A percentile compares a stretch with the other conserved stretches of the same genome.
phyloP scores from a whole-genome alignment of 352 stramenopile species.

The Phytophthora uliginosa region DNA sequence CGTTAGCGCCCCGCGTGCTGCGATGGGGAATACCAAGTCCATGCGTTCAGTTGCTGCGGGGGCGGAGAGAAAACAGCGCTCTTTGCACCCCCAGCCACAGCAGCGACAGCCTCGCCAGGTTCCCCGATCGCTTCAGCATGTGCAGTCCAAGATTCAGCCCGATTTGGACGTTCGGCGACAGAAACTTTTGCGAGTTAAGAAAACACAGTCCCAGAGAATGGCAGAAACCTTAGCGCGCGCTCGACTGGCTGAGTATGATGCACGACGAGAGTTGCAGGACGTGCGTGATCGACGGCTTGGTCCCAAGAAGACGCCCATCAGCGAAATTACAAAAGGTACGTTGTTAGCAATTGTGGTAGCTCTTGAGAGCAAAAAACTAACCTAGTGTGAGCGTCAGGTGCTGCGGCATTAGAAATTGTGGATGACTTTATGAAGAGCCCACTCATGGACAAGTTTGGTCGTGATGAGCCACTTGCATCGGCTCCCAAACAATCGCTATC shows the following conservation, averaged over 20 bases:
- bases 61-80: conserved; percentile 12
- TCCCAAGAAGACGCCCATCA: conserved; percentile 53
- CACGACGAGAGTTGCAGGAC: conserved; percentile 40
- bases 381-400: conserved; percentile 42
- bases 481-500: conserved; percentile 1
- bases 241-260: conserved; percentile 71
- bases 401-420: conserved; percentile 83
- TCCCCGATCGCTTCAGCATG: conserved; percentile 41
- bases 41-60: background rate
- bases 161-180: conserved; percentile 61
- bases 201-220: conserved; percentile 82
- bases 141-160: conserved; percentile 75
- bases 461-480: conserved; percentile 2
- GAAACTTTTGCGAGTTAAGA: conserved; percentile 80
- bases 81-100: conserved; percentile 25
- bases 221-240: conserved; percentile 69
- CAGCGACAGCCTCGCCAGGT: conserved; percentile 12
- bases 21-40: conserved; percentile 23
- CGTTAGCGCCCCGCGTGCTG: conserved; percentile 9
- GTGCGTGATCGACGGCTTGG: conserved; percentile 22
- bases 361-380: background rate
- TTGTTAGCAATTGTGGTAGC: background rate
- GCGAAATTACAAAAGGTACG: conserved; percentile 69
- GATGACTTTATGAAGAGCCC: conserved; percentile 83
- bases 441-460: conserved; percentile 74